Base-by-base conservation (phyloP, 352 stramenopile species). In the Globisporangium rhizosaccharum region DNA sequence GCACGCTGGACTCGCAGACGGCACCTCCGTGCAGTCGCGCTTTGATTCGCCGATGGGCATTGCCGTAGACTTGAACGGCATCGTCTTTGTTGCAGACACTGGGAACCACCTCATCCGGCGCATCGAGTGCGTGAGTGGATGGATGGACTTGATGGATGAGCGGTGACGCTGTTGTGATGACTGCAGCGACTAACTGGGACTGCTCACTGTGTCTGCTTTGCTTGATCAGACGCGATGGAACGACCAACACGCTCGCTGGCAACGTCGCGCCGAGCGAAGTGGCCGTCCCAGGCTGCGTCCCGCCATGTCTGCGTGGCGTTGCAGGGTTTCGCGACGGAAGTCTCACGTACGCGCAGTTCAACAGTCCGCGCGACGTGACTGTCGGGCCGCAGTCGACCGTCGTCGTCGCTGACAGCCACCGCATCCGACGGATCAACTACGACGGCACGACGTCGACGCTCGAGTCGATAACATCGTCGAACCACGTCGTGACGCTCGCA, bases 1-100 rank as follows among this genome's bases (percentile, higher is more conserved):
- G 11, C 76, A 94, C 20, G 73, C 91, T 3, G 96, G 96, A 20
- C 82, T 97, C 51, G 80, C 89, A 2, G 96, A 99, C 70, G 96
- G 96, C 1, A 67, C 76, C 49, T 61, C 73, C 3, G 60, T 64
- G 11, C 76, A 80, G 18, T 80, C 96, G 2, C 76, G 91, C 26
- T 98, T 98, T 56, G 88, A 98, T 66, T 90, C 79, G 14, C 96
- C 96, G 1, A 90, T 88, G 66, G 94, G 96, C 23, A 78, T 99
- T 2, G 78, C 79, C 8, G 79, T 94, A 1, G 83, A 87, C 64
- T 53, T 69, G 20, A 68, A 85, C 37, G 93, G 93, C 28, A 52
- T 88, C 51, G 76, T 98, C 10, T 97, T 97, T 51, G 94, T 99
- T 3, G 95, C 96, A 0, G 96, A 99, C 63, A 98, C 92, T 9